A percentile compares a stretch with the other conserved stretches of the same genome.
phyloP scores from a whole-genome alignment of 1,284 basidiomycete genomes.

The Meripilus lineatus region DNA sequence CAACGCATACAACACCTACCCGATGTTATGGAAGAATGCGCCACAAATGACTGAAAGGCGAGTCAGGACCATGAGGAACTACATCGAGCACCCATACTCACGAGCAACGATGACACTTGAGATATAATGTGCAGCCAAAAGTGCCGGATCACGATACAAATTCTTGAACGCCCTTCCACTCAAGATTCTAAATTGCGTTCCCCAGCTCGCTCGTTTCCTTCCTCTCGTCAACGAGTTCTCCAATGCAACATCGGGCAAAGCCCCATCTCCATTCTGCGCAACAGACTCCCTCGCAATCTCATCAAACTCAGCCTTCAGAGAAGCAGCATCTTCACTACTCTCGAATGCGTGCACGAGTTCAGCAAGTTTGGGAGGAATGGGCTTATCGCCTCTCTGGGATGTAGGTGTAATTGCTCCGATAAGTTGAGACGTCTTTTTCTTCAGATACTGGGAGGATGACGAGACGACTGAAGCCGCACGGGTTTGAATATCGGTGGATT shows the following conservation, averaged over 20 bases:
- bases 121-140: slow-evolving; percentile 88
- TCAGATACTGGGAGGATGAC: slow-evolving; percentile 52
- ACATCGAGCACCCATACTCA: slow-evolving; percentile 34
- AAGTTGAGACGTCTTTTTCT: slow-evolving; percentile 73
- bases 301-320: slow-evolving; percentile 63
- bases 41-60: slow-evolving; percentile 66
- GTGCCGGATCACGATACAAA: slow-evolving; percentile 87
- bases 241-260: slow-evolving; percentile 58
- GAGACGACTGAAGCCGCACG: slow-evolving; percentile 42
- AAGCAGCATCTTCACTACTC: slow-evolving; percentile 60
- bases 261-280: slow-evolving; percentile 26
- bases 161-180: slow-evolving; percentile 99
- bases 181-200: slow-evolving; percentile 88
- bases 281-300: slow-evolving; percentile 19
- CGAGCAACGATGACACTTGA: slow-evolving; percentile 80
- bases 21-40: slow-evolving; percentile 75
- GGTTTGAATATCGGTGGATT: slow-evolving; percentile 42
- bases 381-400: slow-evolving; percentile 27
- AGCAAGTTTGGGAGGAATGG: slow-evolving; percentile 63
- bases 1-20: slow-evolving; percentile 40
- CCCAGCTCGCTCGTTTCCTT: slow-evolving; percentile 80
- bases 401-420: slow-evolving; percentile 58
- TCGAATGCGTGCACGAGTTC: slow-evolving; percentile 74
- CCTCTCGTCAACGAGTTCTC: slow-evolving; percentile 70
- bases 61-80: background rate